Evolutionary conservation across 495 filamentous ascomycete species (phyloP).

Genomic region (Hypoxylon lienhwacheense): DNA sequence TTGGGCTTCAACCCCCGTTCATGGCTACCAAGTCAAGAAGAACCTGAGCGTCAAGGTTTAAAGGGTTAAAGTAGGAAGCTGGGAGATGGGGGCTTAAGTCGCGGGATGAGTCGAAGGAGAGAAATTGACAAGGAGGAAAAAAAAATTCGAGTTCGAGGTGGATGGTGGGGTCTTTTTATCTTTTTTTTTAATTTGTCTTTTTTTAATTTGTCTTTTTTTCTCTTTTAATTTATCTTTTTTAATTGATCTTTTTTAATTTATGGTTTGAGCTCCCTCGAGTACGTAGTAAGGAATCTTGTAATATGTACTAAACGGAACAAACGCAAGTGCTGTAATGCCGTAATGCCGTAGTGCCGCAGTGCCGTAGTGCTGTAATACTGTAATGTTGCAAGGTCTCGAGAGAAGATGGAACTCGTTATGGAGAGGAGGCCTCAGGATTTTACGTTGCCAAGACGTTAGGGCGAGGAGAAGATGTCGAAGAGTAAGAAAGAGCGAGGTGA

Average conservation of each 20-base stretch:
- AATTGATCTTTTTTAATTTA: too few species aligned
- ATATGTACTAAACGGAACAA: too few species aligned
- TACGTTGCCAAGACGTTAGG: conserved; percentile 33
- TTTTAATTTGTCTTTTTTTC: too few species aligned
- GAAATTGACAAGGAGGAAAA: conserved; percentile 1
- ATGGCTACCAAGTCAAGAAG: conserved; percentile 30
- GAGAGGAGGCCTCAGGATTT: conserved; percentile 28
- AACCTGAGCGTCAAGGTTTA: conserved; percentile 10
- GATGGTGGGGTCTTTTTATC: conserved; percentile 31
- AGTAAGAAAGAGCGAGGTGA: conserved; percentile 9
- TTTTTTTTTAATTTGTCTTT: too few species aligned
- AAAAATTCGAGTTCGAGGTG: neutral
- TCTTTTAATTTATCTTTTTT: too few species aligned
- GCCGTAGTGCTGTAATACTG: too few species aligned
- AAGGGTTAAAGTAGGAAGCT: neutral
- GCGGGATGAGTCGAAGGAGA: conserved; percentile 7
- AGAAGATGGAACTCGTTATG: conserved; percentile 14
- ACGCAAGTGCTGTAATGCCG: too few species aligned
- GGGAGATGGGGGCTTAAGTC: conserved; percentile 6
- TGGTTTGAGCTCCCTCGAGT: too few species aligned
- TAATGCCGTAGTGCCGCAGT: too few species aligned
- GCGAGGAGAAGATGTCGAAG: conserved; percentile 19
- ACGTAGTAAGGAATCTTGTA: too few species aligned
- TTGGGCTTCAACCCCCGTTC: conserved; percentile 20
- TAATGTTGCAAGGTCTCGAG: neutral